These are phyloP conservation scores for Phytophthora hybrid DNA, from an alignment of 352 stramenopile genomes.

Conservation along the genomic window DNA sequence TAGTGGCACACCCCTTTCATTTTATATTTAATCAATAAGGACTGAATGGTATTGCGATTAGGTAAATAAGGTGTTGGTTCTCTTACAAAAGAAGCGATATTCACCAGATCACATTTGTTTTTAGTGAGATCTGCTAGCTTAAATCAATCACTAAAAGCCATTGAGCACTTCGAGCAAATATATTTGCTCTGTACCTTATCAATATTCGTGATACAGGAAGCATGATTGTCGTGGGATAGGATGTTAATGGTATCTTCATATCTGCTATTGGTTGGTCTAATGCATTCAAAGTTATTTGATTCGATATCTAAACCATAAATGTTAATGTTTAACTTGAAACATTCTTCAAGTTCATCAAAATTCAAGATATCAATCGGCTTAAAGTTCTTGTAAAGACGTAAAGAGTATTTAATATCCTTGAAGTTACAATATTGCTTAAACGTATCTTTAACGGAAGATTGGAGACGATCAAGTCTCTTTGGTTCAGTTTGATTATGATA, in stretches of 20 bases:
- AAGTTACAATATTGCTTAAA: slow-evolving; percentile 11
- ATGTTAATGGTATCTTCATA: too few species aligned
- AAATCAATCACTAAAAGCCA: not conserved
- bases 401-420: slow-evolving; percentile 10
- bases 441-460: slow-evolving; percentile 1
- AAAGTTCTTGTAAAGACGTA: slow-evolving; percentile 10
- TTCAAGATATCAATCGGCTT: slow-evolving; percentile 14
- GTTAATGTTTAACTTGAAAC: not conserved
- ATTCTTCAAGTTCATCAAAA: slow-evolving; percentile 19
- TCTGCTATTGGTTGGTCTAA: not conserved
- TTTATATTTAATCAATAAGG: too few species aligned
- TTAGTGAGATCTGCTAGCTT: not conserved
- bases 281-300: not conserved
- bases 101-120: not conserved
- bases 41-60: too few species aligned
- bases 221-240: too few species aligned
- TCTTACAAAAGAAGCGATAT: not conserved
- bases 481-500: not conserved
- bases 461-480: slow-evolving; percentile 7
- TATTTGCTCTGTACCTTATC: not conserved
- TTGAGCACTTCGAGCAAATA: not conserved
- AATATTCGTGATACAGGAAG: slow-evolving; percentile 1
- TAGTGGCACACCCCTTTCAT: not conserved
- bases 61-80: not conserved
- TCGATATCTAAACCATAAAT: not conserved